Percentiles rank a stretch among this genome's conserved stretches.
Conservation (phyloP, 352 stramenopile species). For the Phytophthora sojae region DNA sequence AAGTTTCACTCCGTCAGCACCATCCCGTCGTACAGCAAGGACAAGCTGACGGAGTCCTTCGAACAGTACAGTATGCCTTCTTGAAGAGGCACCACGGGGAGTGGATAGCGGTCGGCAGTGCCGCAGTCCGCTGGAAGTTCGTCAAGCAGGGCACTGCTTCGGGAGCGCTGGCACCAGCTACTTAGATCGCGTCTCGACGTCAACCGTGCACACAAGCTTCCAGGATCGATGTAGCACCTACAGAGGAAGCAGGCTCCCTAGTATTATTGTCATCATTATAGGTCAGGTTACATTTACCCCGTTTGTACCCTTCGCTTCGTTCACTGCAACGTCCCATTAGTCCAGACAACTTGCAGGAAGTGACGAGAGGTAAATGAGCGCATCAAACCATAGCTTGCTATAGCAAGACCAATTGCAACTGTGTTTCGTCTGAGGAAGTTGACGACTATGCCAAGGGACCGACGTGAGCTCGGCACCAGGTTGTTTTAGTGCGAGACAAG, state of each 20-base stretch:
- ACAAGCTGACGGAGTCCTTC: slow-evolving; percentile 62
- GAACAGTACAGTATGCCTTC: slow-evolving; percentile 32
- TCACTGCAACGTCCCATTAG: background rate
- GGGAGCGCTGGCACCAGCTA: slow-evolving; percentile 7
- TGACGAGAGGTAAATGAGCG: background rate
- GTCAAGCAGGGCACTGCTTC: slow-evolving; percentile 9
- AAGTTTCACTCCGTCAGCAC: slow-evolving; percentile 70
- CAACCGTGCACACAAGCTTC: slow-evolving; percentile 11
- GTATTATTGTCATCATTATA: slow-evolving; percentile 50
- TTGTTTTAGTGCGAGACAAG: too few species aligned
- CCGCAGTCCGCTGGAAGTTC: slow-evolving; percentile 8
- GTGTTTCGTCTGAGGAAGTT: too few species aligned
- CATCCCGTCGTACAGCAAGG: slow-evolving; percentile 54
- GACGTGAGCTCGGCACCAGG: too few species aligned
- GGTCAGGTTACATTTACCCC: slow-evolving; percentile 34
- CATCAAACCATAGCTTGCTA: background rate
- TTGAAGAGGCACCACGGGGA: slow-evolving; percentile 18
- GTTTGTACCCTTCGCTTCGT: slow-evolving; percentile 2
- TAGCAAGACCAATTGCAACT: too few species aligned
- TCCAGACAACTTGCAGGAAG: background rate
- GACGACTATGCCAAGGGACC: too few species aligned
- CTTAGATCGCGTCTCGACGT: slow-evolving; percentile 13
- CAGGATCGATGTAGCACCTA: slow-evolving; percentile 28
- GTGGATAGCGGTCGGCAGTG: slow-evolving; percentile 8
- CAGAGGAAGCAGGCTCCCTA: slow-evolving; percentile 26